Conservation (phyloP, 1,139 yeast genomes). For the Pneumocystis canis region DNA sequence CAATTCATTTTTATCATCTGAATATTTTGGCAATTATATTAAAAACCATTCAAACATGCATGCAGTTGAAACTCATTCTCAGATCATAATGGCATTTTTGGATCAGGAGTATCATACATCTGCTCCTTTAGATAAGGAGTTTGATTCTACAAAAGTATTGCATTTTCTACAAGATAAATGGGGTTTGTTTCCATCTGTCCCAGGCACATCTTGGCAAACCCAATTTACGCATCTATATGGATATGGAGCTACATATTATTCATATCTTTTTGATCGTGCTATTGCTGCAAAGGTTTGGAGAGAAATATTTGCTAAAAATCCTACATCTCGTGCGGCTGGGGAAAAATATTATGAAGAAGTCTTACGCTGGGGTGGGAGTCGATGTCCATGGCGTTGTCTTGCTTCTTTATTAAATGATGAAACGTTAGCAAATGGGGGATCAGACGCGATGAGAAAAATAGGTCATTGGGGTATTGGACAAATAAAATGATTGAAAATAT, state of each 20-base stretch:
- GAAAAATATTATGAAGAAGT: slow-evolving; percentile 55
- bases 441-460: slow-evolving; percentile 56
- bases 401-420: slow-evolving; percentile 62
- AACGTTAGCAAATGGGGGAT: slow-evolving; percentile 47
- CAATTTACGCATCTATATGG: slow-evolving; percentile 87
- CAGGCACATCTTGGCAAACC: slow-evolving; percentile 75
- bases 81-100: slow-evolving; percentile 74
- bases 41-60: slow-evolving; percentile 35
- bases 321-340: slow-evolving; percentile 61
- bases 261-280: slow-evolving; percentile 82
- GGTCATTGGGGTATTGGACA: slow-evolving; percentile 20
- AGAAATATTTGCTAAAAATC: slow-evolving; percentile 42
- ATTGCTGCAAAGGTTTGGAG: slow-evolving; percentile 80
- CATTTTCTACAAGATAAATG: slow-evolving; percentile 44
- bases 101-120: slow-evolving; percentile 66
- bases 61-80: slow-evolving; percentile 68
- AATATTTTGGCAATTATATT: slow-evolving; percentile 25
- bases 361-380: slow-evolving; percentile 85
- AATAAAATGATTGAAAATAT: neutral
- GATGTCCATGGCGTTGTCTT: slow-evolving; percentile 77
- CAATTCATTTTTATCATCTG: slow-evolving; percentile 41
- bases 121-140: slow-evolving; percentile 22
- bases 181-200: slow-evolving; percentile 25
- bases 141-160: slow-evolving; percentile 45
- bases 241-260: slow-evolving; percentile 87